Evolutionary conservation across 2,329 filamentous ascomycete species (phyloP).

Genomic region (Colletotrichum sublineola): DNA sequence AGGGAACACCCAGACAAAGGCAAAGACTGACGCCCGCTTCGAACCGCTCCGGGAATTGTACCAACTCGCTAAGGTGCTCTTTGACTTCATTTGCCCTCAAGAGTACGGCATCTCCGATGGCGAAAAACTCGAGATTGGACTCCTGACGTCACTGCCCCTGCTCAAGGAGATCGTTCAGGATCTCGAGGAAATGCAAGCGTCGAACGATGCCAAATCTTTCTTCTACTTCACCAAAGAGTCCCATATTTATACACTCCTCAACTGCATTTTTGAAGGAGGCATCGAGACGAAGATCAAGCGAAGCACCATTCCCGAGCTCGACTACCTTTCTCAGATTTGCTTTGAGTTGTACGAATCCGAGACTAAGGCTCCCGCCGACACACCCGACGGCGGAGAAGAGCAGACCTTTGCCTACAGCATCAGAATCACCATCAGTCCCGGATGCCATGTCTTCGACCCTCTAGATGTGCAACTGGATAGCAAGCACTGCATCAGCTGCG

Average conservation of each 20-base stretch:
- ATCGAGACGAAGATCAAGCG: constrained; percentile 97
- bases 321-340: constrained; percentile 97
- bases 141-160: constrained; percentile 91
- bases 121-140: constrained; percentile 98
- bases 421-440: constrained; percentile 93
- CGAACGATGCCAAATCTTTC: constrained; percentile 93
- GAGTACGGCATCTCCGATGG: constrained; percentile 97
- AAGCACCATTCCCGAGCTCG: constrained; percentile 94
- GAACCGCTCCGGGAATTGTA: constrained; percentile 94
- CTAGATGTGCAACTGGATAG: constrained; percentile 96
- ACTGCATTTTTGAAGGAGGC: constrained; percentile 97
- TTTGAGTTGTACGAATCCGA: constrained; percentile 98
- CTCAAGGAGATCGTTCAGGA: constrained; percentile 98
- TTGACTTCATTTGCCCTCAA: constrained; percentile 98
- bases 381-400: constrained; percentile 64
- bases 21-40: constrained; percentile 86
- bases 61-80: constrained; percentile 91
- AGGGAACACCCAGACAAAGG: constrained; percentile 79
- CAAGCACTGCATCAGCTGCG: constrained; percentile 95
- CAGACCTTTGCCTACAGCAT: constrained; percentile 94
- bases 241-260: constrained; percentile 97
- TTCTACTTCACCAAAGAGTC: constrained; percentile 99
- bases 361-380: constrained; percentile 68
- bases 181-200: constrained; percentile 96
- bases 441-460: constrained; percentile 96